Evolutionary conservation across 768 basidiomycete species (phyloP), one percentile per base, ranked within the genome.

Genomic region (Pulveroboletus frians): DNA sequence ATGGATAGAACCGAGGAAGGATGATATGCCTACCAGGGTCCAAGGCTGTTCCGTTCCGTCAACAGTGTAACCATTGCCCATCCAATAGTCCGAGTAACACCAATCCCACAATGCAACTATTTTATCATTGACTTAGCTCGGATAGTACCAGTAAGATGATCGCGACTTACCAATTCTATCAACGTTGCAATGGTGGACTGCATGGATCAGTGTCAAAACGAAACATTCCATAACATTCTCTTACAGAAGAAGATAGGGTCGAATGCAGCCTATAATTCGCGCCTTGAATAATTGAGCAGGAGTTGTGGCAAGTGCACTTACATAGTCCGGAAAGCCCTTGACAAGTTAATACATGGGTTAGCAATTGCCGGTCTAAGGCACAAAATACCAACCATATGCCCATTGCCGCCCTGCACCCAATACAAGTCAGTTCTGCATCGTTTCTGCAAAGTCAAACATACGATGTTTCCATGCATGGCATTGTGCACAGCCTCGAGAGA

Each of bases 21-120:
- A 10, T 1, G 17, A 21, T 20, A n/a, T 15, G 34, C 49, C 45
- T 11, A 64, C 64, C 48, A 64, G 39, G 5, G 59, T 66, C 64
- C 61, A 64, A 23, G 44, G 43, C 9, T 56, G 49, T 36, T 48
- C 38, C 14, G 29, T 29, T 7, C 45, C 52, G 9, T 56, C 50
- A 6, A 56, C 5, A 0, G 17, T 49, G 36, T 59, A 66, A 15
- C 65, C 65, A 5, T 39, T 18, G 15, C 45, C 52, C 65, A 65
- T 64, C 64, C 65, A 67, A 32, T 64, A 62, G 5, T 60, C 47
- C 2, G 49, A 41, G 46, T 65, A 65, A 43, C 54, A 62, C 60
- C 65, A 65, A 17, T 65, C 64, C 64, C 64, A 65, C 43, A 65
- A 42, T 9, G 64, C 65, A 23, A 54, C 64, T 65, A 31, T 17